Evolutionary conservation across 306 rosid genomes (phyloP), one percentile per base, ranked within the genome.

Genomic region (Luffa aegyptiaca): DNA sequence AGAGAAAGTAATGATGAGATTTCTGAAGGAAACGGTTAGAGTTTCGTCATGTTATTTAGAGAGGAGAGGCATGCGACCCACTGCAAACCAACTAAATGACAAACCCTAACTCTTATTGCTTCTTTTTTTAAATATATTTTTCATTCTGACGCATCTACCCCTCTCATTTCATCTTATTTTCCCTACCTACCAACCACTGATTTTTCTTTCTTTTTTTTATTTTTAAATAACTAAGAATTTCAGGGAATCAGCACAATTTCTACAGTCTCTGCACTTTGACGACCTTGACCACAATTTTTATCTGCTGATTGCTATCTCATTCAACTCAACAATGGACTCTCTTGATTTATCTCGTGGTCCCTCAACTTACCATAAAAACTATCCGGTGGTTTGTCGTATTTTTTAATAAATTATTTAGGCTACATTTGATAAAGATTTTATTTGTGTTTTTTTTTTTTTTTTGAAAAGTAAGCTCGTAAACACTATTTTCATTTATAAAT

Each of bases 1-100:
- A 64, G 35, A 42, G 76, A 71, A 46, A 36, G 76, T 13, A 71
- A 71, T 71, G 57, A 71, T 71, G 41, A 46, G 76, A 45, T 4
- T 71, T 20, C 4, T 21, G 57, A 45, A 12, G 76, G 41, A 71
- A 71, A 46, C 76, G 76, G 76, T 71, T 71, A 45, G 76, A 71
- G 57, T 71, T 71, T 45, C 41, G 76, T 71, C 76, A 71, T 37
- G 8, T 66, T 66, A 45, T 46, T 10, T n/a, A 18, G 36, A 44
- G 17, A 21, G 1, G 13, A 18, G 26, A 39, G 9, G 73, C 72
- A 36, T 36, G 21, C 71, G 71, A 64, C 46, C 71, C 71, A 5
- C 10, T 62, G 71, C 20, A 17, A 41, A 0, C 49, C 8, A 66
- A 63, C 70, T 12, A 66, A 66, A 17, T 20, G 52, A 69, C 75